These are phyloP conservation scores for Dryas octopetala DNA, from an alignment of 306 rosid species.

Conservation along the genomic window DNA sequence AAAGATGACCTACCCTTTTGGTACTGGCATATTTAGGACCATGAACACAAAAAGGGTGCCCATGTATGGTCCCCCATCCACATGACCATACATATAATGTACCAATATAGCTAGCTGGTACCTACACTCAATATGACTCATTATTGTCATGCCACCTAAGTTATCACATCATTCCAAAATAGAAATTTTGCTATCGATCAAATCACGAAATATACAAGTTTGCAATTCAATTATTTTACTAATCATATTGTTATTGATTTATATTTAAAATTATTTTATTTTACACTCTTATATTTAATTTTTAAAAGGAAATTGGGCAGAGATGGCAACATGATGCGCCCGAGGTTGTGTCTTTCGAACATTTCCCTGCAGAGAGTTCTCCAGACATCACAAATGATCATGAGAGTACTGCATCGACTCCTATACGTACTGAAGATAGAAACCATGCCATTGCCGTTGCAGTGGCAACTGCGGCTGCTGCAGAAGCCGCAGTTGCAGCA, in stretches of 20 bases:
- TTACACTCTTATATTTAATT: constrained; percentile 6
- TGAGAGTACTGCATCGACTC: constrained; percentile 56
- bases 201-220: no score
- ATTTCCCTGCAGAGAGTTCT: constrained; percentile 72
- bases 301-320: constrained; percentile 43
- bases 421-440: constrained; percentile 45
- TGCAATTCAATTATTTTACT: no score
- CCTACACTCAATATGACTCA: constrained; percentile 28
- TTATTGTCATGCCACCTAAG: constrained; percentile 59
- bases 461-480: constrained; percentile 76
- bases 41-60: constrained; percentile 15
- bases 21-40: constrained; percentile 29
- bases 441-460: constrained; percentile 76
- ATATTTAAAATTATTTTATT: not conserved
- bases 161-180: constrained; percentile 46
- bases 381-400: constrained; percentile 56
- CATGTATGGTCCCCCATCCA: constrained; percentile 66
- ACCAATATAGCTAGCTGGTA: constrained; percentile 11
- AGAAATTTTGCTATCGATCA: not conserved
- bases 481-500: constrained; percentile 78
- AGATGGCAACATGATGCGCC: constrained; percentile 62
- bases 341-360: constrained; percentile 76
- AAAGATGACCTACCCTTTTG: constrained; percentile 5
- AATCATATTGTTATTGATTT: no score
- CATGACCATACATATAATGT: constrained; percentile 41